Base-by-base conservation (phyloP, 1,139 yeast species). In the Ogataea hybrid region DNA sequence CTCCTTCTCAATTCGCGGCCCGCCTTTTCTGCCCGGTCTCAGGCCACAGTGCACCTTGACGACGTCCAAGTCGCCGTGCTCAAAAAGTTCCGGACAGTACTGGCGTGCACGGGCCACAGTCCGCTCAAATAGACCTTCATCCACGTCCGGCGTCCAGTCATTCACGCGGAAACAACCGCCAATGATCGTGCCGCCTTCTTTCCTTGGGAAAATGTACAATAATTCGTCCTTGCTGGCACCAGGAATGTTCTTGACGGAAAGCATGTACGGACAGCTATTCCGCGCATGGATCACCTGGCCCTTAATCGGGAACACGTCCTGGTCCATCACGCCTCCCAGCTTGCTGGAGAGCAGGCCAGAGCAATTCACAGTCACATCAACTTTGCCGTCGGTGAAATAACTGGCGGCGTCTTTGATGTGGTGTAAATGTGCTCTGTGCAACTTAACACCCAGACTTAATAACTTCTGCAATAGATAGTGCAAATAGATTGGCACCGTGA, bases 1-100 rank as follows among this genome's bases (percentile, higher is more conserved):
- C 18, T 54, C 56, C 21, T 49, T 41, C 39, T 62, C 65, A 15
- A 62, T 58, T 43, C 65, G 53, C 12, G 52, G 51, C 3, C 79
- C 79, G n/a, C 75, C 77, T 28, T 65, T 58, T 50, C 80, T 62
- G 35, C 67, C 65, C 2, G 81, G 80, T 50, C 81, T 60, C 25
- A 72, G 64, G 0, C 79, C 81, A 5, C 75, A 68, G n/a, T 64
- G 75, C n/a, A 63, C 65, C 40, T 75, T 62, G 9, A 73, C 47
- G 28, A 75, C 58, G 35, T 72, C 69, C 33, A 70, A 52, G 32
- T 61, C 58, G 7, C 51, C 39, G 43, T 71, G 68, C 14, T 62
- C 58, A 21, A 51, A 44, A 35, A 73, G 57, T 37, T 70, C 70
- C 0, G 81, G 81, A 4, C 67, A 65, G 47, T 60, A 70, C 40